Percentiles rank a stretch among this genome's conserved stretches.
phyloP scores from a whole-genome alignment of 2,329 filamentous ascomycete genomes.

The Sporothrix globosa region DNA sequence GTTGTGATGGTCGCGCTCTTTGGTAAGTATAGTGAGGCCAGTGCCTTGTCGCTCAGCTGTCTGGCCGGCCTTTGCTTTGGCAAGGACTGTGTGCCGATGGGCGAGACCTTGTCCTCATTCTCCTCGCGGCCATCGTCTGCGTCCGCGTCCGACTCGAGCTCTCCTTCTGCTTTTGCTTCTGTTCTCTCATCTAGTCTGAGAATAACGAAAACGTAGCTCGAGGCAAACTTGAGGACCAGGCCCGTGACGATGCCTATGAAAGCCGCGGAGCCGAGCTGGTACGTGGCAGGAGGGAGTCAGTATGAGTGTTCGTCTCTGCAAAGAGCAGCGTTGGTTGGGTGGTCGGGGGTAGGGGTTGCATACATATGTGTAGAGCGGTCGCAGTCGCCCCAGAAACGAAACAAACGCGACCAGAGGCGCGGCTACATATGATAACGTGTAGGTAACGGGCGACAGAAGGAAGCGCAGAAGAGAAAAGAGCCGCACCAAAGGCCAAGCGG shows the following conservation, averaged over 20 bases:
- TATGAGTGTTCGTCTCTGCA: not conserved
- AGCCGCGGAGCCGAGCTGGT: conserved; percentile 62
- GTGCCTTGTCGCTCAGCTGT: not conserved
- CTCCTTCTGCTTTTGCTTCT: not conserved
- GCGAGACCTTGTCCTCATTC: not conserved
- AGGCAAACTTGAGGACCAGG: conserved; percentile 60
- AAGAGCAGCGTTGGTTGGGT: not conserved
- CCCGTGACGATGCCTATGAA: conserved; percentile 69
- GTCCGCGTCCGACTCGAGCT: not conserved
- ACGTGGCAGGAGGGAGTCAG: not conserved
- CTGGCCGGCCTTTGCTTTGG: not conserved
- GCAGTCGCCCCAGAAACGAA: conserved; percentile 40
- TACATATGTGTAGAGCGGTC: conserved; percentile 53
- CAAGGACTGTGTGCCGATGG: not conserved
- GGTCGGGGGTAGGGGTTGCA: conserved; percentile 30
- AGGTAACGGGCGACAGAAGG: conserved; percentile 46
- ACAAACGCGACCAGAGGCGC: conserved; percentile 40
- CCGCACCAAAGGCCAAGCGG: conserved; percentile 34
- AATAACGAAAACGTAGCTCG: conserved; percentile 56
- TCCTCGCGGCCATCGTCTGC: not conserved
- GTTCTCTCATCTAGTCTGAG: conserved; percentile 48
- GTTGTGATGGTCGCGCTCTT: not conserved
- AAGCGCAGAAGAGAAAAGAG: conserved; percentile 40
- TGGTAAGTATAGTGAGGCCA: not conserved
- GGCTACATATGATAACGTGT: conserved; percentile 41